Evolutionary conservation across 768 basidiomycete genomes (phyloP), one percentile per base, ranked within the genome.

Genomic region (Trametes cinnabarina): DNA sequence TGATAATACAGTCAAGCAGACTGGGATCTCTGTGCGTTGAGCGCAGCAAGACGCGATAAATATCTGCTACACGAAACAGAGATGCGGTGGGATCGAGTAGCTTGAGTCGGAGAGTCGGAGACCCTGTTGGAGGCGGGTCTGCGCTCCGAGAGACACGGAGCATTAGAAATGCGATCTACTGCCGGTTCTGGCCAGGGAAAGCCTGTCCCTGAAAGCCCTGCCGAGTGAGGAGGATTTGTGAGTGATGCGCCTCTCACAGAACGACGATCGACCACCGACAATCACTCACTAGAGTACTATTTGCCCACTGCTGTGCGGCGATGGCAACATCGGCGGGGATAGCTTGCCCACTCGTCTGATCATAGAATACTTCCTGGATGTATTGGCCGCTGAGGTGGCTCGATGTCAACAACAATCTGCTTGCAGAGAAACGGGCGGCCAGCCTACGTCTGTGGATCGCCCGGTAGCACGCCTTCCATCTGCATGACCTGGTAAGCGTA

Each of bases 11-110:
- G n/a, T 12, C n/a, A 46, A 46, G 12, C 19, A n/a, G 22, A 50
- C 41, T 11, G 44, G 35, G 34, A 47, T 3, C n/a, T 54, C 53
- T 54, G 39, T 26, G 37, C 41, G 3, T 20, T n/a, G 34, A 32
- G 30, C 42, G 22, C 5, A 11, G 42, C 47, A 23, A 20, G 34
- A 54, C 28, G 23, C 23, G 26, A 44, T 57, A 61, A 56, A 61
- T 61, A 61, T 57, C 49, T 52, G 55, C 55, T 61, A 61, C 60
- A 61, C 12, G 37, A 46, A 46, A 46, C 23, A 14, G 44, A 46
- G 25, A 14, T 3, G 44, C 44, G 44, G 9, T 46, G 25, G 22
- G 41, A 22, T 23, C 41, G 20, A 42, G 41, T 42, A 11, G 34
- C 15, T 9, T 23, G 30, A 20, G 46, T n/a, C 4, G 22, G 23